Conservation (phyloP, 2,329 filamentous ascomycete genomes). For the Calonectria montana region DNA sequence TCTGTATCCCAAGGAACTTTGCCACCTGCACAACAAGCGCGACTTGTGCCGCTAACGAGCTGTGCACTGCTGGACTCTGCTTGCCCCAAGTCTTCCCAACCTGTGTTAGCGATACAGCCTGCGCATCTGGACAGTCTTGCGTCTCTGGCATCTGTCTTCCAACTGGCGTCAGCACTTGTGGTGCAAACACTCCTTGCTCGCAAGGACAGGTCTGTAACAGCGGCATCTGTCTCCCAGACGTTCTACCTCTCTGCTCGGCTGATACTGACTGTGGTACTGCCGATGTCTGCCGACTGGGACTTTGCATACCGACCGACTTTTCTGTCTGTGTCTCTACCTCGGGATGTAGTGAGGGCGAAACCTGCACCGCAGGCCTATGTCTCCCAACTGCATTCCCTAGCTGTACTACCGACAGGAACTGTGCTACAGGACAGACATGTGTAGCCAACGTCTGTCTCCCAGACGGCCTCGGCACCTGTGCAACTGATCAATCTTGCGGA, state of each 20-base stretch:
- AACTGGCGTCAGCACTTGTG: background rate
- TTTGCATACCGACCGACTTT: background rate
- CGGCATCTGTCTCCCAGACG: constrained; percentile 8
- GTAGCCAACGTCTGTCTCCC: background rate
- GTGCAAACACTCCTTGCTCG: background rate
- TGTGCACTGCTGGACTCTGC: constrained; percentile 2
- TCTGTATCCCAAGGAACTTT: background rate
- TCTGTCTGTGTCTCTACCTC: background rate
- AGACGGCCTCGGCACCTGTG: background rate
- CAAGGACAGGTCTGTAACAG: background rate
- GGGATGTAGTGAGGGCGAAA: background rate
- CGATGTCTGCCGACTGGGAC: background rate
- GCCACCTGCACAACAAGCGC: background rate
- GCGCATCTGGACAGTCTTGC: background rate
- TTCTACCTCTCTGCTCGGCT: background rate
- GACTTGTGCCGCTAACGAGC: background rate
- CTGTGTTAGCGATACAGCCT: background rate
- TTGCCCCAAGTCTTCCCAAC: background rate
- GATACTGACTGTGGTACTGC: background rate
- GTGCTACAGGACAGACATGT: background rate
- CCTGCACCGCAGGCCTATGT: constrained; percentile 3
- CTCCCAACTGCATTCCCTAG: background rate
- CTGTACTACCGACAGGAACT: background rate
- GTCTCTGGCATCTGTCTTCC: constrained; percentile 1
- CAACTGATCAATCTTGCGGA: background rate